Evolutionary conservation across 1,139 yeast genomes (phyloP), one percentile per base, ranked within the genome.

Genomic region (Saccharomyces pastorianus): DNA sequence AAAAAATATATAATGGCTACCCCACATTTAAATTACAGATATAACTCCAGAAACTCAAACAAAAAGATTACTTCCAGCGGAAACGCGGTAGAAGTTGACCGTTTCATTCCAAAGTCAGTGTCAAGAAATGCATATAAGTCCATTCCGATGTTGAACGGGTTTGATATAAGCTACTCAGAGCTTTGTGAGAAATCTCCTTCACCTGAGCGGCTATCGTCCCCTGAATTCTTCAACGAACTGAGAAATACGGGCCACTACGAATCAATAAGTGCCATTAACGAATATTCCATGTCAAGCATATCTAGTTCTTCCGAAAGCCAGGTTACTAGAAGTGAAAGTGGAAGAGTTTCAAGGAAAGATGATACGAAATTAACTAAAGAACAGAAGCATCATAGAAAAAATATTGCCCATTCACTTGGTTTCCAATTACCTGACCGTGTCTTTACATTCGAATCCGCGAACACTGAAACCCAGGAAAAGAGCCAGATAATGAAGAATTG

Each of bases 401-500:
- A 69, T 32, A 76, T 82, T 32, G 83, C 84, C 0, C 73, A 71
- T 27, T 84, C 84, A 1, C 66, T 82, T 44, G 80, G 81, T 4
- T 72, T 79, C 58, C 50, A 57, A 25, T 54, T 59, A 3, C 59
- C 61, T n/a, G 60, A 59, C 38, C 58, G 66, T 41, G 68, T 65
- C 6, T 58, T 53, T 23, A 49, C 32, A 47, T 53, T 56, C 44
- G 53, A 51, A 2, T 44, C 53, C 6, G 48, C 51, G 5, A 47
- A 26, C 4, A 42, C 50, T 14, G 47, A 41, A n/a, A n/a, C 47
- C 20, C 53, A 53, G n/a, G 29, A 46, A 7, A 46, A 25, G 17
- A 46, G 9, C 9, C 29, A 7, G 9, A 46, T 27, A 8, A 23
- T 46, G 17, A 46, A 26, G 8, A 32, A 46, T 32, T 6, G 14